phyloP scores from a whole-genome alignment of 371 early-diverging fungal genomes.

The Zopfochytrium polystomum region DNA sequence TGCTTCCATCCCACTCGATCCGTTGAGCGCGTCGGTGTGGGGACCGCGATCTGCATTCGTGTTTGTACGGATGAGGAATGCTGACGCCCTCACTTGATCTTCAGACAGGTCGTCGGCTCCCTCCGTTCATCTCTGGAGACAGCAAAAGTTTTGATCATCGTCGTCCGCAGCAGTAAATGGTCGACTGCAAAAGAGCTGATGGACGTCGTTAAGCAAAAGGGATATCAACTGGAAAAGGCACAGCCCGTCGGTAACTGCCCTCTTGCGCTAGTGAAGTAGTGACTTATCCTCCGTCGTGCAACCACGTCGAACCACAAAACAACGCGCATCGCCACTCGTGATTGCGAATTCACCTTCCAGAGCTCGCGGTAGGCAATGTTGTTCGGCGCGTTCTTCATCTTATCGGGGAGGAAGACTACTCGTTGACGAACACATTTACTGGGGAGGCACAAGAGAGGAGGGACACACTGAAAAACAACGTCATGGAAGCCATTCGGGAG shows the following conservation, averaged over 20 bases:
- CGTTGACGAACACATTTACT: neutral
- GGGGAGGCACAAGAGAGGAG: neutral
- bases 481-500: conserved; percentile 46
- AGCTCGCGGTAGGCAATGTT: conserved; percentile 84
- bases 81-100: neutral
- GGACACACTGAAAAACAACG: conserved; percentile 17
- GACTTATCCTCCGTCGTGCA: neutral
- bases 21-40: too few species aligned
- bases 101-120: conserved; percentile 76
- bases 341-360: too few species aligned
- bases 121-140: conserved; percentile 77
- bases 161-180: conserved; percentile 70
- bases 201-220: conserved; percentile 64
- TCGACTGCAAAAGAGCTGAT: conserved; percentile 59
- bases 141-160: conserved; percentile 70
- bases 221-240: conserved; percentile 66
- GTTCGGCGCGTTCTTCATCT: conserved; percentile 77
- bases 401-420: conserved; percentile 70
- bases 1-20: too few species aligned
- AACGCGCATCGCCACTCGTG: too few species aligned
- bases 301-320: neutral
- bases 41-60: neutral
- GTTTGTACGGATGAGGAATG: neutral
- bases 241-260: conserved; percentile 69
- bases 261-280: neutral